phyloP scores from a whole-genome alignment of 2,329 filamentous ascomycete genomes.

The Fusarium nanum region DNA sequence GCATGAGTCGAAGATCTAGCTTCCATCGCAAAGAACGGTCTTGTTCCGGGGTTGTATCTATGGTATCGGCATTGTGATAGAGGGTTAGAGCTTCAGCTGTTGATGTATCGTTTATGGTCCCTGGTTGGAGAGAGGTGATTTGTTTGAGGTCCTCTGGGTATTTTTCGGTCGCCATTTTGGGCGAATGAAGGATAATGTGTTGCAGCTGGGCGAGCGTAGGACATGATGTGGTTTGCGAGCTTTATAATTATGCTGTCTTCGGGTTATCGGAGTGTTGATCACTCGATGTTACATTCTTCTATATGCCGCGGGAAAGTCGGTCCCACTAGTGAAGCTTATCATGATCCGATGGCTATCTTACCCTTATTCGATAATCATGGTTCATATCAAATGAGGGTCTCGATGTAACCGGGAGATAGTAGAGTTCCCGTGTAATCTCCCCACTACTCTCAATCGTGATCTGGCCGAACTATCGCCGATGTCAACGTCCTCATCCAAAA shows the following conservation, averaged over 20 bases:
- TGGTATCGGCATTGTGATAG: background rate
- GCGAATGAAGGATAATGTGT: too few relatives aligned
- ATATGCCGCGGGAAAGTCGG: background rate
- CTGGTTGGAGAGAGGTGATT: background rate
- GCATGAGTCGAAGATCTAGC: constrained; percentile 3
- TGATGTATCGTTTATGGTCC: constrained; percentile 4
- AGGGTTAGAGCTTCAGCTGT: background rate
- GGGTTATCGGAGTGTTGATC: background rate
- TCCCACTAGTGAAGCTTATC: background rate
- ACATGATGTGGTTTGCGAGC: too few relatives aligned
- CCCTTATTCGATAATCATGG: background rate
- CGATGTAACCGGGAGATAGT: background rate
- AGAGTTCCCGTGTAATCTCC: fast-evolving
- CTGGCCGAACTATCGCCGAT: background rate
- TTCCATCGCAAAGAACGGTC: background rate
- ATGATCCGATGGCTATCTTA: background rate
- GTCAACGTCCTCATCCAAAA: background rate
- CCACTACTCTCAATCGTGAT: background rate
- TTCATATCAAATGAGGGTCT: constrained; percentile 4
- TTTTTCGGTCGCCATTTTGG: constrained; percentile 6
- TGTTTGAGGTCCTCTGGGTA: background rate
- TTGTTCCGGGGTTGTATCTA: background rate
- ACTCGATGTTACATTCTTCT: background rate
- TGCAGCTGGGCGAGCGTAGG: too few relatives aligned
- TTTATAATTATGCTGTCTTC: background rate